Evolutionary conservation across 805 yeast species (phyloP).

Genomic region (Ascoidea rubescens): DNA sequence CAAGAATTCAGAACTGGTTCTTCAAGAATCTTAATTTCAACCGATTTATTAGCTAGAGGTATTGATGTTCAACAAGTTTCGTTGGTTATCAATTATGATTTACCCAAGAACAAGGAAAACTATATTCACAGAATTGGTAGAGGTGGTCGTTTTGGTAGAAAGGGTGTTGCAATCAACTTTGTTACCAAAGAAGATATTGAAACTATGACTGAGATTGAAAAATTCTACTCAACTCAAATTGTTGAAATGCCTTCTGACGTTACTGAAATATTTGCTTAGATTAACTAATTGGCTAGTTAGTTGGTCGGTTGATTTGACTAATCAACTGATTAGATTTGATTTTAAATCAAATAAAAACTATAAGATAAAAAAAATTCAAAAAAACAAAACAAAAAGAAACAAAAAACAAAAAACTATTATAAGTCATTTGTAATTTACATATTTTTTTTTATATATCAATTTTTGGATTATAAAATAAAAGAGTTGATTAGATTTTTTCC

Average conservation of each 20-base stretch:
- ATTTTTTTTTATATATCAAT: too few relatives aligned
- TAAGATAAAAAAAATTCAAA: too few relatives aligned
- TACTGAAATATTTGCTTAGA: slow-evolving; percentile 32
- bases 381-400: too few relatives aligned
- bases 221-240: slow-evolving; percentile 77
- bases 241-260: slow-evolving; percentile 83
- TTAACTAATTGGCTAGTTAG: too few relatives aligned
- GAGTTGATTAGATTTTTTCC: too few relatives aligned
- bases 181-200: slow-evolving; percentile 69
- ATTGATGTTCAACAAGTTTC: slow-evolving; percentile 97
- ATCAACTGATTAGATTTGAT: too few relatives aligned
- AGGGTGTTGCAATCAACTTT: slow-evolving; percentile 94
- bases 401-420: too few relatives aligned
- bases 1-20: slow-evolving; percentile 90
- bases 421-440: too few relatives aligned
- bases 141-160: slow-evolving; percentile 97
- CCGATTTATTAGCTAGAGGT: slow-evolving; percentile 96
- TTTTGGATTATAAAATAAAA: too few relatives aligned
- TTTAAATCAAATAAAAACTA: too few relatives aligned
- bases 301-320: too few relatives aligned
- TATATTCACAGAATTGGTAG: slow-evolving; percentile 97
- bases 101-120: slow-evolving; percentile 83
- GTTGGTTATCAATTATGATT: slow-evolving; percentile 85
- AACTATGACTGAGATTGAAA: slow-evolving; percentile 74
- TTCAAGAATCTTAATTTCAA: slow-evolving; percentile 82